Evolutionary conservation across 2,329 filamentous ascomycete species (phyloP), one percentile per base, ranked within the genome.

Genomic region (Paramyrothecium sp.): DNA sequence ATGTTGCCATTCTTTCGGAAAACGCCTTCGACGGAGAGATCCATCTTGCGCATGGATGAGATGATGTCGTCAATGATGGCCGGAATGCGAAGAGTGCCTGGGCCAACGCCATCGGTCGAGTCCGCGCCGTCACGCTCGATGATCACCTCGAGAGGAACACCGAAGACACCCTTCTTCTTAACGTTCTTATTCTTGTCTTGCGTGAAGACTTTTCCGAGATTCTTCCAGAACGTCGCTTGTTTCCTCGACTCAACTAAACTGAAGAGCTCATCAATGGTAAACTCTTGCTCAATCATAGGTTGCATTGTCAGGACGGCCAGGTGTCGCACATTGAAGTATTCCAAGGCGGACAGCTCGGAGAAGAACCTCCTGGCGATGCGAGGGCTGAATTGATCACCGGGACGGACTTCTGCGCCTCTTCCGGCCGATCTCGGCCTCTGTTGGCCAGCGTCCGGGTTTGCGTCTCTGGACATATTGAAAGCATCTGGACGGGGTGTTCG

Each of bases 1-100:
- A 99, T 97, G 73, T 98, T 99, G 66, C 95, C 95, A 68, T 98
- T 99, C 82, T 99, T 99, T 65, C 95, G 88, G 85, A 99, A 99
- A 21, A 99, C 93, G 67, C 95, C 95, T 74, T 99, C 95, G 1
- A 99, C 92, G 2, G 94, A 98, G 78, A 99, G 92, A 73, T 99
- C 95, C 92, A 99, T 98, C 74, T 94, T 95, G 66, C 93, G 88
- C 91, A 99, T 97, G 13, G 93, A 92, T 3, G 91, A 90, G 41
- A 99, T 89, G 52, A 94, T 88, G 70, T 97, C 94, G 68, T 98
- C 94, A n/a, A 99, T 84, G 54, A 99, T 81, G n/a, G 92, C 90
- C 3, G 95, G 95, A 47, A 99, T 91, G 54, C 92, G 89, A 56
- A 99, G 81, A 16, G 92, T 89, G 19, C 93, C 94, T 12, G 95